These are phyloP conservation scores for Lentinula aciculospora DNA, from an alignment of 768 basidiomycete genomes.

Conservation along the genomic window DNA sequence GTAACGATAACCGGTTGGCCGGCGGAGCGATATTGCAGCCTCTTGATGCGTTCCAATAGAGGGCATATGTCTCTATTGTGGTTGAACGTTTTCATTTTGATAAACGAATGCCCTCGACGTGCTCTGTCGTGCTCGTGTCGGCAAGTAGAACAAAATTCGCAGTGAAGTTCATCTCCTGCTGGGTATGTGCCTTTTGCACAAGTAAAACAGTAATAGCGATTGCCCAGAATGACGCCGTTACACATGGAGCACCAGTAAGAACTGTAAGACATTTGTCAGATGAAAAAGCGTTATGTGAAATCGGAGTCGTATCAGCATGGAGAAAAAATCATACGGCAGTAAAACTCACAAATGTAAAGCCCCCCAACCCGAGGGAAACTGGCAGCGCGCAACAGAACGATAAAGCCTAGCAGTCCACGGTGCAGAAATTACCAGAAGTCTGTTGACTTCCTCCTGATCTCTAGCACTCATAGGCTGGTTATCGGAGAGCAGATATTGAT, in stretches of 20 bases:
- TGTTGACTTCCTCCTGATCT: neutral
- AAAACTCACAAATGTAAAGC: slow-evolving; percentile 1
- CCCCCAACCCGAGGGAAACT: neutral
- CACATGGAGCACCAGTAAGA: neutral
- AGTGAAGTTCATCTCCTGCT: neutral
- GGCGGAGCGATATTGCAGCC: neutral
- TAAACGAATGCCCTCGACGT: neutral
- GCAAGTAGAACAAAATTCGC: neutral
- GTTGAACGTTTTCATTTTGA: neutral
- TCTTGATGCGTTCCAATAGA: neutral
- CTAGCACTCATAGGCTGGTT: neutral
- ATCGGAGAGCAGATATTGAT: neutral
- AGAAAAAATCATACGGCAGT: too few species aligned
- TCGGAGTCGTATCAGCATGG: too few species aligned
- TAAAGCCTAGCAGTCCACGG: neutral
- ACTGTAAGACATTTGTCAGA: neutral
- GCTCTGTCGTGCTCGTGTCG: neutral
- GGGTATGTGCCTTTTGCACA: neutral
- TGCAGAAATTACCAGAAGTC: neutral
- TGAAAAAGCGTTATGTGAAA: too few species aligned
- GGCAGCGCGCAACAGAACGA: neutral
- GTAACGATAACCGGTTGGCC: too few species aligned
- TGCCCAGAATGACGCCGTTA: neutral
- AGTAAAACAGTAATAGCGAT: neutral
- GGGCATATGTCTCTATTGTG: neutral